Percentiles rank a stretch among this genome's conserved stretches.
phyloP scores from a whole-genome alignment of 306 rosid genomes.

The Vigna reflexopilosa region DNA sequence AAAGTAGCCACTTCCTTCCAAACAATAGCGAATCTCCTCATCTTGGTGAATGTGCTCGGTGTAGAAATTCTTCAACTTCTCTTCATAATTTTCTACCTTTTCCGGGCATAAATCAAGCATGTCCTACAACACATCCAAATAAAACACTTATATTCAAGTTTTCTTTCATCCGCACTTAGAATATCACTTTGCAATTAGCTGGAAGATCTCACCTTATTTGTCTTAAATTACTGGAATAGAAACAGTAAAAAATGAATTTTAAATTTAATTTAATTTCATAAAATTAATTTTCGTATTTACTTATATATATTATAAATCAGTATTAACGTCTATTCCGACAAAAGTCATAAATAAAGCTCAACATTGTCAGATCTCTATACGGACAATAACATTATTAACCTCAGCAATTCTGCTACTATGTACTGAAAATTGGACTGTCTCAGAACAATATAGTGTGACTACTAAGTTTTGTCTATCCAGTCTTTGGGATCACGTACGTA shows the following conservation, averaged over 20 bases:
- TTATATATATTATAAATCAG: too few relatives aligned
- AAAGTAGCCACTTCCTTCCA: conserved; percentile 90
- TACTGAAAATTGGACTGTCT: neutral
- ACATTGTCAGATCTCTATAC: neutral
- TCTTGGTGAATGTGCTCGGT: conserved; percentile 96
- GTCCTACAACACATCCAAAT: conserved; percentile 56
- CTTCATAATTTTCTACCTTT: conserved; percentile 74
- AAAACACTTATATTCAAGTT: neutral
- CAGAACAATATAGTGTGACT: neutral
- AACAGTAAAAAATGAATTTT: too few relatives aligned
- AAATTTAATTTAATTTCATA: too few relatives aligned
- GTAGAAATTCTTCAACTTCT: conserved; percentile 86
- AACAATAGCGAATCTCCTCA: conserved; percentile 89
- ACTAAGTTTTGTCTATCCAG: neutral
- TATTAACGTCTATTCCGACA: too few relatives aligned
- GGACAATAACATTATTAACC: neutral
- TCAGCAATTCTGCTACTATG: neutral
- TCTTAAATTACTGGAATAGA: conserved; percentile 8
- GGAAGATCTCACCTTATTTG: neutral
- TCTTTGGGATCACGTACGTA: neutral
- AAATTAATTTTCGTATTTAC: too few relatives aligned
- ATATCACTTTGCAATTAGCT: neutral
- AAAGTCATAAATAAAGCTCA: neutral
- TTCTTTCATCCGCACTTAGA: too few relatives aligned
- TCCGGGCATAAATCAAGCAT: conserved; percentile 82